Conservation (phyloP, 108 stramenopile genomes). For the Skeletonema grethae region DNA sequence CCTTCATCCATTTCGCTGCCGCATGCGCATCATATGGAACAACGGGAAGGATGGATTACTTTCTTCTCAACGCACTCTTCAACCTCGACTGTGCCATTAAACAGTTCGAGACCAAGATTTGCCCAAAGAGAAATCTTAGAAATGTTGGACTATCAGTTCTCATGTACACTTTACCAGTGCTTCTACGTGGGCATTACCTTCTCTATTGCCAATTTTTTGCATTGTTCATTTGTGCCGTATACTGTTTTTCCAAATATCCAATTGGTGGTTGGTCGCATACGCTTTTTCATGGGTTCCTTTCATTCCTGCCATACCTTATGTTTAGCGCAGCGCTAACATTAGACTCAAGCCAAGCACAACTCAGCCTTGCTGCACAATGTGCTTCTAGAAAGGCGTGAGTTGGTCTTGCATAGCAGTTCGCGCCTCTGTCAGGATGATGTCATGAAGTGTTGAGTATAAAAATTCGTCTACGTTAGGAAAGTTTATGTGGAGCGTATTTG, state of each 20-base stretch:
- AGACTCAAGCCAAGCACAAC: slow-evolving; percentile 28
- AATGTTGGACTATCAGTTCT: slow-evolving; percentile 63
- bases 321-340: slow-evolving; percentile 27
- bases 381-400: slow-evolving; percentile 19
- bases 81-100: slow-evolving; percentile 65
- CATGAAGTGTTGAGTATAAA: background rate
- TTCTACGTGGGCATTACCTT: slow-evolving; percentile 35
- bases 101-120: slow-evolving; percentile 54
- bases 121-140: slow-evolving; percentile 59
- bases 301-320: slow-evolving; percentile 44
- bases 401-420: background rate
- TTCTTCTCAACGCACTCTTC: slow-evolving; percentile 55
- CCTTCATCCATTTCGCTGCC: slow-evolving; percentile 72
- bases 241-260: slow-evolving; percentile 58
- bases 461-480: no score
- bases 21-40: slow-evolving; percentile 69
- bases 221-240: slow-evolving; percentile 34
- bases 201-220: slow-evolving; percentile 27
- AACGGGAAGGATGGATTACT: slow-evolving; percentile 64
- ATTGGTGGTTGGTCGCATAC: slow-evolving; percentile 82
- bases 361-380: slow-evolving; percentile 30
- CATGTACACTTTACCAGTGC: slow-evolving; percentile 61
- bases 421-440: background rate
- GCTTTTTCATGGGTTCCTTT: slow-evolving; percentile 65
- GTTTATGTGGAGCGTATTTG: no score